A percentile compares a stretch with the other conserved stretches of the same genome.
Conservation (phyloP, 2,329 filamentous ascomycete species). For the Amauroascus niger region DNA sequence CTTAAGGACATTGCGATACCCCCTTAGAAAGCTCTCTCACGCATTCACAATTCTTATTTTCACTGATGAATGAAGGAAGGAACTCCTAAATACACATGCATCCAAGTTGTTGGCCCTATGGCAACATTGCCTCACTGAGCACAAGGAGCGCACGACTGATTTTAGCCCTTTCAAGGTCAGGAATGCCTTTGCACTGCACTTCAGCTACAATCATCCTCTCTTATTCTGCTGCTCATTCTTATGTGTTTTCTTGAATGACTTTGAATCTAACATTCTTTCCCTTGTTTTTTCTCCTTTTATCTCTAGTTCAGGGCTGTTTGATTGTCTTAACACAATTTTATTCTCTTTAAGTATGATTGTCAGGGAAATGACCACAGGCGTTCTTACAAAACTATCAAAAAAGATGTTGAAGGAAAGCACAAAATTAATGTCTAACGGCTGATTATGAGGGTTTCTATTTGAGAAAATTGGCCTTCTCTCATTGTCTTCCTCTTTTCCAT, state of each 20-base stretch:
- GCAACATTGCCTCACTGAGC: too few relatives aligned
- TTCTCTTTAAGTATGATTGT: neutral
- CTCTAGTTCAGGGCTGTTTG: slow-evolving; percentile 1
- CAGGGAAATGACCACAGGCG: neutral
- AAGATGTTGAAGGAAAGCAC: neutral
- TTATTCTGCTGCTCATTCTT: neutral
- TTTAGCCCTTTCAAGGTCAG: neutral
- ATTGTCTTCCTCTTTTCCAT: neutral
- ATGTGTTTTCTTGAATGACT: neutral
- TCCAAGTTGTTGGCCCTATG: neutral
- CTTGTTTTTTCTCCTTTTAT: neutral
- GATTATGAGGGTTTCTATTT: neutral
- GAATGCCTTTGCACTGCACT: neutral
- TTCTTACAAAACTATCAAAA: neutral
- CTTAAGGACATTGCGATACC: neutral
- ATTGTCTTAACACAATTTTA: slow-evolving; percentile 4
- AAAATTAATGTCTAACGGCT: neutral
- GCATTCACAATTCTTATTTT: neutral
- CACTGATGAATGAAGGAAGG: neutral
- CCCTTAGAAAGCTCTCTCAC: neutral
- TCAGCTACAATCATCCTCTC: too few relatives aligned
- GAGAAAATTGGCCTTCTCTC: neutral
- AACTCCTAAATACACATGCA: neutral
- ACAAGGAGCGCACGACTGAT: too few relatives aligned
- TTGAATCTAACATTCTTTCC: neutral